Evolutionary conservation across 495 filamentous ascomycete genomes (phyloP), one percentile per base, ranked within the genome.

Genomic region (Penicillium coffeae): DNA sequence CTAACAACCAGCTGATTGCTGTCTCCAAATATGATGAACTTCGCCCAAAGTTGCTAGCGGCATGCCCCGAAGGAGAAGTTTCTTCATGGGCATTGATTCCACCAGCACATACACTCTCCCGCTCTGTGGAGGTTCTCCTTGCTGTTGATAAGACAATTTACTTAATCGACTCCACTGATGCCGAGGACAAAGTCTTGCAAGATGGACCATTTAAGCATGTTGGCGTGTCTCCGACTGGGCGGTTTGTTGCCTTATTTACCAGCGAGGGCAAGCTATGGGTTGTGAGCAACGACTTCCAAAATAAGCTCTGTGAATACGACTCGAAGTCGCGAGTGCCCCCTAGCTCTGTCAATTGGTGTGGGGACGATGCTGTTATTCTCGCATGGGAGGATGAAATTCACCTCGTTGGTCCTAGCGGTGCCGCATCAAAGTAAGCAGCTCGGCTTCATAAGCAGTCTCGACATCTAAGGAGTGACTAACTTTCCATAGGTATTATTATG

Each of bases 351-450:
- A 83, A 90, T 52, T 98, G 93, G 93, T 97, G 93, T 66, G 92
- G 93, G 13, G 94, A 96, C 50, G 89, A 96, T 68, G 88, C 90
- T 6, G 89, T 96, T 8, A 83, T 95, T 38, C 81, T 97, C 50
- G 90, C 89, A 12, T 98, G 93, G 93, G 93, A 96, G 56, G 93
- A 98, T 68, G 93, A 98, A 58, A 84, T 97, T n/a, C 93, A 96
- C 61, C 77, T 98, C 37, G 86, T 97, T 46, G 91, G 90, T 1
- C 90, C 89, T 0, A 85, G 83, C 40, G 89, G 88, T 33, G 81
- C 85, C 9, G 78, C 88, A 34, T 79, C 90, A 27, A 83, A 81
- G 77, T 81, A 64, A 55, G 70, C 40, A 5, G 19, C 19, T 27
- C 15, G 21, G 16, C 3, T 39, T 10, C 18, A 2, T 32, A 8